A percentile compares a stretch with the other conserved stretches of the same genome.
These are phyloP conservation scores for Podospora pseudopauciseta DNA, from an alignment of 495 filamentous ascomycete species.

Conservation along the genomic window DNA sequence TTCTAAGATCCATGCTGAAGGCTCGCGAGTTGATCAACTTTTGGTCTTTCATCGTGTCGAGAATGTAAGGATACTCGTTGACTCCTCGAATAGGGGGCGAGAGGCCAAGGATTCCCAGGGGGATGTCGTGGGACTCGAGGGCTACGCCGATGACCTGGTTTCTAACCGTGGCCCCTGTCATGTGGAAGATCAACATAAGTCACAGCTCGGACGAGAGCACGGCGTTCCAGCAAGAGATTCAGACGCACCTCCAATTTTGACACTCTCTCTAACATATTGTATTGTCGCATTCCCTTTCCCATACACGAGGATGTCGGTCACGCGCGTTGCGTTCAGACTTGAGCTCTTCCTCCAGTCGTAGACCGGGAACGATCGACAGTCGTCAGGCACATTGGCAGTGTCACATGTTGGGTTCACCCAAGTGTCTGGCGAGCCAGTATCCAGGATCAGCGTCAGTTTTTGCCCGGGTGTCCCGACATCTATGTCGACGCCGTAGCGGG, in stretches of 20 bases:
- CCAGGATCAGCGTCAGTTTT: conserved; percentile 35
- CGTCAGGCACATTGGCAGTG: conserved; percentile 22
- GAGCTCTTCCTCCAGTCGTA: conserved; percentile 35
- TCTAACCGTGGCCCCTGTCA: conserved; percentile 33
- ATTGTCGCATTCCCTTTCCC: conserved; percentile 39
- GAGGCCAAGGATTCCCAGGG: conserved; percentile 72
- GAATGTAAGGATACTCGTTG: conserved; percentile 62
- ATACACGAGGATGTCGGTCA: conserved; percentile 33
- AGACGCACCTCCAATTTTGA: conserved; percentile 37
- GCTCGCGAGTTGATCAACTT: conserved; percentile 65
- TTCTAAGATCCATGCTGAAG: conserved; percentile 66
- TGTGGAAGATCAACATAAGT: not conserved
- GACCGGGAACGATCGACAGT: conserved; percentile 29
- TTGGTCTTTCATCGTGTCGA: conserved; percentile 57
- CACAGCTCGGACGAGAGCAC: not conserved
- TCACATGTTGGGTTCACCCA: conserved; percentile 45
- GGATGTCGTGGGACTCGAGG: conserved; percentile 35
- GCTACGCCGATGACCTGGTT: conserved; percentile 43
- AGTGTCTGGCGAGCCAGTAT: conserved; percentile 42
- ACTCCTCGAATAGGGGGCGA: conserved; percentile 48
- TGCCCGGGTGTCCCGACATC: conserved; percentile 27
- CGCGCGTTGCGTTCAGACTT: conserved; percentile 26
- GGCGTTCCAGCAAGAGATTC: not conserved
- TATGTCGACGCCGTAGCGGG: conserved; percentile 20
- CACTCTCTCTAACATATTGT: conserved; percentile 40